phyloP scores from a whole-genome alignment of 176 grass and related monocot species.

The Triticum monococcum region DNA sequence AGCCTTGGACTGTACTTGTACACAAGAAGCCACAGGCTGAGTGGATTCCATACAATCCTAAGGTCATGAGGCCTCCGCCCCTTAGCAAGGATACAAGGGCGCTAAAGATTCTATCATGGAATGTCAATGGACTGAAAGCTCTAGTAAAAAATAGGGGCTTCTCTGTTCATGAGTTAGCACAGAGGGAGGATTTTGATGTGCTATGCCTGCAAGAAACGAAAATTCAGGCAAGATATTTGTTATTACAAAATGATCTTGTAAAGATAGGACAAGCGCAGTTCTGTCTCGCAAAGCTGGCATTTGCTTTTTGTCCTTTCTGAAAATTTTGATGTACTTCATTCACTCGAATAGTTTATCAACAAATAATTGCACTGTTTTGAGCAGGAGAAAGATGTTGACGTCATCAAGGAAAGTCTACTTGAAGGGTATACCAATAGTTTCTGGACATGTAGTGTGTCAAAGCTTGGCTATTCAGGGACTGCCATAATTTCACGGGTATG shows the following conservation, averaged over 20 bases:
- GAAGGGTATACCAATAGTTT: conserved; percentile 94
- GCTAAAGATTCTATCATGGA: conserved; percentile 89
- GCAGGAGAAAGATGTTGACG: conserved; percentile 94
- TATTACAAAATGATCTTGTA: neutral
- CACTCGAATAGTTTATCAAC: conserved; percentile 3
- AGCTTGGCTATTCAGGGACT: conserved; percentile 93
- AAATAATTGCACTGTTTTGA: conserved; percentile 22
- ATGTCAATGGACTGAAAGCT: conserved; percentile 93
- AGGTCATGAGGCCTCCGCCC: conserved; percentile 71
- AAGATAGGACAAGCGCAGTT: neutral
- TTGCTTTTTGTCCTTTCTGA: conserved; percentile 18
- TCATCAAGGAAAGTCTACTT: conserved; percentile 70
- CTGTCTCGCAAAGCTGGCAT: neutral
- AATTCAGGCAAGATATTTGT: conserved; percentile 64
- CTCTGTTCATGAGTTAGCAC: conserved; percentile 67
- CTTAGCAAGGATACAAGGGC: conserved; percentile 59
- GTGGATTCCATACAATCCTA: conserved; percentile 92
- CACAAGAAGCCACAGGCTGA: conserved; percentile 79
- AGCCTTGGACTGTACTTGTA: conserved; percentile 84
- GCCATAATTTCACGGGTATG: conserved; percentile 93
- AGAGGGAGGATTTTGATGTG: conserved; percentile 96
- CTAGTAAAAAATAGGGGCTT: conserved; percentile 74
- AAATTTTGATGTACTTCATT: neutral
- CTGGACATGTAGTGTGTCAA: conserved; percentile 95
- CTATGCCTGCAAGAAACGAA: conserved; percentile 96